Evolutionary conservation across 148 eudicot genomes (phyloP).

Genomic region (Rhododendron henanense): DNA sequence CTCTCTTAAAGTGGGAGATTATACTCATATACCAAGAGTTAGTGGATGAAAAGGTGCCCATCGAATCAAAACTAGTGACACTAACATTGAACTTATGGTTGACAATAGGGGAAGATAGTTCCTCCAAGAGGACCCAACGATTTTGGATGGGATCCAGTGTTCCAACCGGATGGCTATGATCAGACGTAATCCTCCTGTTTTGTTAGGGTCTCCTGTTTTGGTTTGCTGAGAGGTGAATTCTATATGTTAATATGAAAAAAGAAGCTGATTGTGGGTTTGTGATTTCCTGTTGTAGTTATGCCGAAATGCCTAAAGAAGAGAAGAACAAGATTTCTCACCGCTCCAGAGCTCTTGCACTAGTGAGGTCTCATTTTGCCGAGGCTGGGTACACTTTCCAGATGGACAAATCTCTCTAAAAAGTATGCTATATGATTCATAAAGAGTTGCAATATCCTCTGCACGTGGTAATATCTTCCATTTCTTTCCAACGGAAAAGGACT

Average conservation of each 20-base stretch:
- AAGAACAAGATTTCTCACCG: conserved; percentile 96
- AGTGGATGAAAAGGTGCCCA: background rate
- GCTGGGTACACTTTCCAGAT: conserved; percentile 57
- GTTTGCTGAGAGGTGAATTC: background rate
- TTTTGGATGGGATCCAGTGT: conserved; percentile 96
- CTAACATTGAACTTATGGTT: conserved; percentile 13
- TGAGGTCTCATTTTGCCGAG: conserved; percentile 84
- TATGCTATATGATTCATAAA: background rate
- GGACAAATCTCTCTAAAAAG: conserved; percentile 11
- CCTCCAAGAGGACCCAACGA: conserved; percentile 77
- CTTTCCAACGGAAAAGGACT: background rate
- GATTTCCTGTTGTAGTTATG: conserved; percentile 48
- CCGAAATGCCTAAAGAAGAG: conserved; percentile 91
- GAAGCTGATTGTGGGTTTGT: conserved; percentile 9
- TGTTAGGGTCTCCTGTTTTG: background rate
- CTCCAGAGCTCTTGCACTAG: conserved; percentile 65
- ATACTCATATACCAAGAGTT: background rate
- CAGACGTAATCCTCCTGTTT: conserved; percentile 49
- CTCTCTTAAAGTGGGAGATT: background rate
- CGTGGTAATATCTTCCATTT: background rate
- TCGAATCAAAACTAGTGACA: background rate
- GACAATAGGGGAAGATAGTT: conserved; percentile 77
- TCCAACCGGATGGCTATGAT: conserved; percentile 85
- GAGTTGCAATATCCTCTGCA: background rate
- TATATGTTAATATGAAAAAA: background rate